Evolutionary conservation across 2,329 filamentous ascomycete genomes (phyloP).

Genomic region (Aspergillus novofumigatus): DNA sequence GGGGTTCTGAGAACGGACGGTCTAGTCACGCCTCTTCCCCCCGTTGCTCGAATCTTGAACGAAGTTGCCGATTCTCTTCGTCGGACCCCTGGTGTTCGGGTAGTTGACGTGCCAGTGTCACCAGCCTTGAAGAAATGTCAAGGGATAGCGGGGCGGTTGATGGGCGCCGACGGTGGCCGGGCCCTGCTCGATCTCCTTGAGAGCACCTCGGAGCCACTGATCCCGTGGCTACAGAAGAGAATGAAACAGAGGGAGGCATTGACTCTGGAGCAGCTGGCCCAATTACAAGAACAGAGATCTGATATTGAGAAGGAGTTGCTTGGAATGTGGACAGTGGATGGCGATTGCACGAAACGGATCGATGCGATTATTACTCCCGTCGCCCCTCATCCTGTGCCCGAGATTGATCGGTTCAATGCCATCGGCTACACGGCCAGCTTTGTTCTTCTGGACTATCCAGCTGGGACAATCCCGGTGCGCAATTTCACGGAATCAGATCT

Average conservation of each 20-base stretch:
- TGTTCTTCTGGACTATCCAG: conserved; percentile 60
- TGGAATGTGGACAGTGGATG: conserved; percentile 49
- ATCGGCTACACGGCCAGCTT: conserved; percentile 60
- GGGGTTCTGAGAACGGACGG: conserved; percentile 41
- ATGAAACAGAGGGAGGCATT: conserved; percentile 48
- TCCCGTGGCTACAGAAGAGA: conserved; percentile 54
- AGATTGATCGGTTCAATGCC: conserved; percentile 59
- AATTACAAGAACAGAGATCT: conserved; percentile 51
- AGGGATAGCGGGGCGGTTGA: conserved; percentile 54
- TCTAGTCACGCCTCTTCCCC: conserved; percentile 36
- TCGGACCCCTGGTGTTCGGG: conserved; percentile 44
- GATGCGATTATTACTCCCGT: conserved; percentile 62
- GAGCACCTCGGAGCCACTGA: conserved; percentile 53
- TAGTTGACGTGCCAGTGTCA: conserved; percentile 56
- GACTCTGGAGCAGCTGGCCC: conserved; percentile 46
- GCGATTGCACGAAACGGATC: neutral
- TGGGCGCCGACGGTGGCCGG: conserved; percentile 55
- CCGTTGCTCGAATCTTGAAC: conserved; percentile 36
- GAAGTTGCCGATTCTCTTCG: conserved; percentile 36
- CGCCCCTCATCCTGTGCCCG: conserved; percentile 60
- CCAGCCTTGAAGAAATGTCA: conserved; percentile 52
- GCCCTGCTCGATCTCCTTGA: conserved; percentile 56
- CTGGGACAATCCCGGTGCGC: conserved; percentile 55
- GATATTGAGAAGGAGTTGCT: conserved; percentile 54
- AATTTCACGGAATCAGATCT: conserved; percentile 48